These are phyloP conservation scores for Colletotrichum sp. DNA, from an alignment of 2,329 filamentous ascomycete species.

Conservation along the genomic window DNA sequence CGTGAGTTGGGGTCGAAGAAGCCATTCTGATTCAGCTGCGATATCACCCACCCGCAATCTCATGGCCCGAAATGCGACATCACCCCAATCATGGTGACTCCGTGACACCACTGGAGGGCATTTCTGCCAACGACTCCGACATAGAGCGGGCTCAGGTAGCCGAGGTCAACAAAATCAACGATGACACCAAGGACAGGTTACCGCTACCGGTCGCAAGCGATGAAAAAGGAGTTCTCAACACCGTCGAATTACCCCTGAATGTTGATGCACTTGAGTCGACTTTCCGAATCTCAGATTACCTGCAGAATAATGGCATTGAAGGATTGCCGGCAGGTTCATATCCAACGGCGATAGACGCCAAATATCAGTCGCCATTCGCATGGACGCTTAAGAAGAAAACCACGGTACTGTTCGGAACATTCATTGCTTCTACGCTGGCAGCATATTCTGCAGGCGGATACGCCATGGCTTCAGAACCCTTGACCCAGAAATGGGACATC, in stretches of 20 bases:
- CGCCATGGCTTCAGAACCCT: constrained; percentile 58
- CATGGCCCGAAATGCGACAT: not conserved
- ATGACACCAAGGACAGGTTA: not conserved
- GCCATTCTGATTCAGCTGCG: not conserved
- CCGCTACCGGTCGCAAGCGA: not conserved
- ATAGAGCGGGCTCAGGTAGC: not conserved
- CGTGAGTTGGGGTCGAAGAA: not conserved
- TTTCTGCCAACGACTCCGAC: not conserved
- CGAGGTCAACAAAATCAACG: not conserved
- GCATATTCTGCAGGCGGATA: constrained; percentile 71
- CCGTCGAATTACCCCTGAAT: not conserved
- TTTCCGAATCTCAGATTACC: not conserved
- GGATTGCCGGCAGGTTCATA: not conserved
- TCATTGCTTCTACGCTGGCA: constrained; percentile 59
- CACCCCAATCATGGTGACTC: not conserved
- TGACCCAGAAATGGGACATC: constrained; percentile 62
- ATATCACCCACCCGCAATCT: not conserved
- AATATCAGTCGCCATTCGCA: not conserved
- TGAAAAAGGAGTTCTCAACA: too few relatives aligned
- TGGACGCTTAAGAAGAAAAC: constrained; percentile 25
- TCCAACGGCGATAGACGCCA: not conserved
- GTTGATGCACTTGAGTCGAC: not conserved
- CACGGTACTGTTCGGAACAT: constrained; percentile 24
- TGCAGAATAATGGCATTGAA: not conserved
- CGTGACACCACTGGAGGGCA: not conserved